Conservation (phyloP, 176 grass and related monocot genomes). For the Aechmea fasciata region DNA sequence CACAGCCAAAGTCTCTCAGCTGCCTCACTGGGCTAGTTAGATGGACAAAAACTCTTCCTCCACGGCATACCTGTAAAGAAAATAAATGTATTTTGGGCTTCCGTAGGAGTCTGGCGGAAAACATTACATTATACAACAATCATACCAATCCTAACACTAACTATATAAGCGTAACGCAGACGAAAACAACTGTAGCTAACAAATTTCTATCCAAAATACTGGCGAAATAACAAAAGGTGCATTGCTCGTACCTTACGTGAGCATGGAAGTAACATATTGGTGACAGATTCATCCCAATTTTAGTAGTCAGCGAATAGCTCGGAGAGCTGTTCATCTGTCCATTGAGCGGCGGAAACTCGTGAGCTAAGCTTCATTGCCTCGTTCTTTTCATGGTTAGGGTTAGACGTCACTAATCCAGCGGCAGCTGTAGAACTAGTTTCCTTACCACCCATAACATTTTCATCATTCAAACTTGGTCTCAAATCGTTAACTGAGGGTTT, state of each 20-base stretch:
- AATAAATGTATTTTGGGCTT: no score
- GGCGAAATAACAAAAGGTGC: neutral
- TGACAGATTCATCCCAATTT: constrained; percentile 2
- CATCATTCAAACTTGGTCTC: neutral
- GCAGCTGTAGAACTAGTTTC: neutral
- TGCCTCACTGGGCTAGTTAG: no score
- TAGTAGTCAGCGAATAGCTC: constrained; percentile 22
- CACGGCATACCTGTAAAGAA: no score
- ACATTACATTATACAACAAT: no score
- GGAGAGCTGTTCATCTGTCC: constrained; percentile 20
- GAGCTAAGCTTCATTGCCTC: constrained; percentile 4
- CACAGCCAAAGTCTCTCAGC: no score
- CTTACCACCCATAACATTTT: neutral
- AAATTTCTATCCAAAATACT: neutral
- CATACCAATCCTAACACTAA: no score
- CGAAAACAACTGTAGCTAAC: no score
- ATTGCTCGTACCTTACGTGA: constrained; percentile 1
- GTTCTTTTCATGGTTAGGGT: neutral
- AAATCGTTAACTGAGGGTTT: neutral
- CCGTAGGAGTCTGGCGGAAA: no score
- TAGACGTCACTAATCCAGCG: neutral
- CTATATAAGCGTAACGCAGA: no score
- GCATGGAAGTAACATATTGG: neutral
- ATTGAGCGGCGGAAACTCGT: constrained; percentile 18
- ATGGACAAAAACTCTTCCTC: no score